Evolutionary conservation across 75 land plant genomes (phyloP).

Genomic region (Selaginella moellendorffii): DNA sequence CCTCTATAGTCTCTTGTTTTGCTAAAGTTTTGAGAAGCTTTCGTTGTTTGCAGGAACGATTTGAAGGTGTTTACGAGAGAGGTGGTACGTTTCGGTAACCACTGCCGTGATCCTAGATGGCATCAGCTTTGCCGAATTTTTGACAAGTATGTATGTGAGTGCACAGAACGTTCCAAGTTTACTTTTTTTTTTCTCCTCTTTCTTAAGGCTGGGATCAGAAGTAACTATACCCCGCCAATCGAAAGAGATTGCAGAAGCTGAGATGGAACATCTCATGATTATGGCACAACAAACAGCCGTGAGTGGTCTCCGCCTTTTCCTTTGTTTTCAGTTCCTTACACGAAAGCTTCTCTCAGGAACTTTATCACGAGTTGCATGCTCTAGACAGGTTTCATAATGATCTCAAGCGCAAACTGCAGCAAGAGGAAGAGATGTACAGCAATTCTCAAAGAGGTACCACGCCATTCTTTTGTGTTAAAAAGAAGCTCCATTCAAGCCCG

Average conservation of each 20-base stretch:
- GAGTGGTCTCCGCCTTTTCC: background rate
- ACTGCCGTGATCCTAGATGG: conserved; percentile 85
- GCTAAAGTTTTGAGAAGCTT: no score
- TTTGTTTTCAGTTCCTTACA: no score
- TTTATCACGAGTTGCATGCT: conserved; percentile 87
- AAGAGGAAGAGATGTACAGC: conserved; percentile 49
- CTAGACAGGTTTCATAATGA: conserved; percentile 81
- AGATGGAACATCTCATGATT: conserved; percentile 47
- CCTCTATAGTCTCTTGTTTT: no score
- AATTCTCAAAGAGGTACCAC: conserved; percentile 50
- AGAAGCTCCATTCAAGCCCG: no score
- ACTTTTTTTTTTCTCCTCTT: background rate
- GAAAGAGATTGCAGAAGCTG: conserved; percentile 46
- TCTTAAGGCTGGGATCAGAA: conserved; percentile 52
- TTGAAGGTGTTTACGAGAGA: conserved; percentile 55
- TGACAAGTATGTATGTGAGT: conserved; percentile 34
- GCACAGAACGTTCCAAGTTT: background rate
- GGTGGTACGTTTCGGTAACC: conserved; percentile 82
- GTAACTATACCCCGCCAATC: conserved; percentile 24
- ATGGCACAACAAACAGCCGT: conserved; percentile 87
- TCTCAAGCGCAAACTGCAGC: conserved; percentile 49
- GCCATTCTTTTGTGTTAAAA: background rate
- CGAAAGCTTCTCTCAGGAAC: conserved; percentile 35
- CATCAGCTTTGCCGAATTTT: conserved; percentile 70
- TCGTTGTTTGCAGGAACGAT: conserved; percentile 59